Base-by-base conservation (phyloP, 2,329 filamentous ascomycete genomes). In the Coleophoma crateriformis region DNA sequence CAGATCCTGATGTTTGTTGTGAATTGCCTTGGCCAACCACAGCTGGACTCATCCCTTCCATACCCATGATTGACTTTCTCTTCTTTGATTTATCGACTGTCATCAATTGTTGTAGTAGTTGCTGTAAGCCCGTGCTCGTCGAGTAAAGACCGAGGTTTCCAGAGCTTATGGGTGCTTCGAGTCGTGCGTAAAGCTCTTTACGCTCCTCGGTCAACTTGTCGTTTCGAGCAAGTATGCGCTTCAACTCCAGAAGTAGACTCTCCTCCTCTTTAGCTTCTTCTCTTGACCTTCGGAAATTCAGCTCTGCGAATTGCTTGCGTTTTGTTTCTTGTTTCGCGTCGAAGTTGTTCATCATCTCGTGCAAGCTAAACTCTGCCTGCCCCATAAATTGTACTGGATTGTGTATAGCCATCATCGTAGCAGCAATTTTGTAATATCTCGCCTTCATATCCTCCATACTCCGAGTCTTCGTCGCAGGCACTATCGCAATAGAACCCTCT, bases 221-320 rank as follows among this genome's bases (percentile, higher is more conserved):
- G 56, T 91, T 88, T 52, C 90, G 84, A 54, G 88, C 85, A 62
- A 95, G 81, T 57, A 99, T 97, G 51, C 94, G 86, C 63, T 95
- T 90, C 49, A 99, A 81, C 65, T 99, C 94, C 51, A 92, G 79
- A 15, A 99, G 78, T 3, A 99, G 73, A 33, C 89, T 86, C 60
- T 95, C 88, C 69, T 99, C 94, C 67, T 99, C 94, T 54, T 88
- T 84, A 22, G 92, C 88, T 68, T 99, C 92, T 55, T 96, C 90
- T 54, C 84, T 85, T 8, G 85, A 87, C 38, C 94, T 82, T 44
- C 84, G 82, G 56, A 97, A 78, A 43, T 91, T 82, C 45, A 86
- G 83, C 55, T 87, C 80, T 3, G 90, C 92, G 61, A 96, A 88
- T 50, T 87, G 82, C 71, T 97, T 99, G 54, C 94, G 84, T 47